Percentiles rank a stretch among this genome's conserved stretches.
phyloP scores from a whole-genome alignment of 2,329 filamentous ascomycete species.

The Fulvia fulva region DNA sequence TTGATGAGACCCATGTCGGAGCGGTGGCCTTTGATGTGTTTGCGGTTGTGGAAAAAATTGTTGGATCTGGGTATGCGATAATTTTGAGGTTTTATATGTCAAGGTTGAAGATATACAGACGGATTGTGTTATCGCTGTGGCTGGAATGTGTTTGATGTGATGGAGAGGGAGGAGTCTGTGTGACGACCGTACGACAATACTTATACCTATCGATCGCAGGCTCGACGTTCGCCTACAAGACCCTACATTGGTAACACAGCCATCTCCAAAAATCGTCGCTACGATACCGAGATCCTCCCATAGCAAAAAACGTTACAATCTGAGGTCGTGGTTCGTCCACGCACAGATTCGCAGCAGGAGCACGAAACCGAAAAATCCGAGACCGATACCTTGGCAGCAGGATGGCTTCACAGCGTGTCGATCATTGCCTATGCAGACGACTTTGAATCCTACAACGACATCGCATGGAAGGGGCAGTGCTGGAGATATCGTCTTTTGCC shows the following conservation, averaged over 20 bases:
- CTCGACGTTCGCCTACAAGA: background rate
- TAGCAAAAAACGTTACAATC: background rate
- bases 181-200: background rate
- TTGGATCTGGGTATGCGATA: background rate
- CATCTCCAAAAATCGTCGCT: background rate
- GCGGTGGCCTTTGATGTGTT: background rate
- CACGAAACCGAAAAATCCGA: background rate
- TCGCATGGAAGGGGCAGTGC: background rate
- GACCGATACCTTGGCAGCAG: background rate
- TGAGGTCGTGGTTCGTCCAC: background rate
- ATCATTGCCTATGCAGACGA: background rate
- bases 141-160: background rate
- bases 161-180: background rate
- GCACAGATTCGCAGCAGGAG: background rate
- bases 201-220: background rate
- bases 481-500: background rate
- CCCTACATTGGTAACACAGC: background rate
- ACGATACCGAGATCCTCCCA: background rate
- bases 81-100: too few species aligned
- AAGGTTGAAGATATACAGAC: background rate
- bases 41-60: background rate
- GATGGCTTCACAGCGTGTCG: background rate
- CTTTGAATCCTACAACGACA: background rate
- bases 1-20: constrained; percentile 7
- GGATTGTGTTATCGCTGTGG: background rate